Conservation (phyloP, 108 stramenopile genomes). For the Cyclotella cryptica region DNA sequence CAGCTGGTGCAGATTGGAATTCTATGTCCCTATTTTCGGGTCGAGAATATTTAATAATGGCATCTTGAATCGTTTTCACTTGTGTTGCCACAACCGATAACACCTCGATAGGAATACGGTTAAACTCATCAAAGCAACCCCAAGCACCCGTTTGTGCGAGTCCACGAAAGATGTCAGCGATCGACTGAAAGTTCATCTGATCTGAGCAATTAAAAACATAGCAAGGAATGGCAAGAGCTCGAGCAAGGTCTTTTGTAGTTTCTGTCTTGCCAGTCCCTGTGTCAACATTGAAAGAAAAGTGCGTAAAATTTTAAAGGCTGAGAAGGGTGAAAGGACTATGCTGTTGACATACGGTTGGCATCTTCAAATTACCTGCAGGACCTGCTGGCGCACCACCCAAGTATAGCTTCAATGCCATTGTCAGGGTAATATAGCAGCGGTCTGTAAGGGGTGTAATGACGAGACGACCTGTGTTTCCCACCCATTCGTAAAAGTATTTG, state of each 20-base stretch:
- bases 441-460: slow-evolving; percentile 94
- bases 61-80: slow-evolving; percentile 92
- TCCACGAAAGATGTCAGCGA: slow-evolving; percentile 93
- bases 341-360: not conserved
- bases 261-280: slow-evolving; percentile 79
- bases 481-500: slow-evolving; percentile 96
- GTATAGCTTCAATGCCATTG: slow-evolving; percentile 92
- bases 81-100: slow-evolving; percentile 94
- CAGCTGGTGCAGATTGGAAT: slow-evolving; percentile 81
- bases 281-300: not conserved
- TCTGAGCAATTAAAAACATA: slow-evolving; percentile 95
- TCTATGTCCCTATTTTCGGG: slow-evolving; percentile 83
- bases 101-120: slow-evolving; percentile 92
- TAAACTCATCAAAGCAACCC: slow-evolving; percentile 96
- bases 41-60: slow-evolving; percentile 83
- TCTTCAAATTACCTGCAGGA: slow-evolving; percentile 75
- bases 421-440: slow-evolving; percentile 93
- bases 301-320: not conserved
- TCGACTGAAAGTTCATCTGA: slow-evolving; percentile 95
- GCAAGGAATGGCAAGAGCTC: slow-evolving; percentile 91
- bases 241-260: slow-evolving; percentile 90
- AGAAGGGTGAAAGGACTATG: too few species aligned
- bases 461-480: slow-evolving; percentile 89
- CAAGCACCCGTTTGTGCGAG: slow-evolving; percentile 91
- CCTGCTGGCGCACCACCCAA: slow-evolving; percentile 94